Base-by-base conservation (phyloP, 2,329 filamentous ascomycete genomes). In the Ophiostoma tasmaniense region DNA sequence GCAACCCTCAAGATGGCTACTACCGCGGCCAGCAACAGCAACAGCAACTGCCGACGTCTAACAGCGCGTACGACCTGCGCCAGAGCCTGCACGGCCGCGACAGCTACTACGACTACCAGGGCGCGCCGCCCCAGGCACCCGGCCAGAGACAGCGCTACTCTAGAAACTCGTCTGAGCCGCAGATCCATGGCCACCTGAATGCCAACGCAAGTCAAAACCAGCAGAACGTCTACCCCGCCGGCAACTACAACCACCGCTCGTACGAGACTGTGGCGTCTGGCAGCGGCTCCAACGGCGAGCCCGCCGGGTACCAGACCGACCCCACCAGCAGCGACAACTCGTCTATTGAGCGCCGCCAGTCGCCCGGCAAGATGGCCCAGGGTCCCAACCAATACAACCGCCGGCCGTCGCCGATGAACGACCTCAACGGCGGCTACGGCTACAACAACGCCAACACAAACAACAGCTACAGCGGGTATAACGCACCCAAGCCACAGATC, bases 271-370 rank as follows among this genome's bases (percentile, higher is more conserved):
- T 96, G 62, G 90, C 90, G 50, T 92, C 91, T 14, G 90, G 89
- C 28, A 91, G 88, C 75, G 90, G 88, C 66, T 90, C 87, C 73
- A 87, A 89, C 72, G 87, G 81, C 68, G 93, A 97, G 70, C 88
- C 88, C 14, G 89, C 86, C 76, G 89, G 88, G 69, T 93, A 95
- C 78, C 89, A 89, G 73, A 96, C 92, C 70, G 93, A 97, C 76
- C 93, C 91, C 59, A 81, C 85, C 69, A 95, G 91, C 80, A 97
- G 93, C 76, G 91, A 97, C 76, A 96, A 96, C 80, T 96, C 92
- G 80, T 96, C 92, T 1, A 87, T 96, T 73, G 92, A 97, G 76
- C 89, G 92, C 71, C 64, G 67, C 35, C 65, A 69, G 64, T 70
- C 68, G 66, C 67, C 68, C 20, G 62, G 67, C 14, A 70, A 71